Base-by-base conservation (phyloP, 1,139 yeast species). In the Blastobotrys arbuscula region DNA sequence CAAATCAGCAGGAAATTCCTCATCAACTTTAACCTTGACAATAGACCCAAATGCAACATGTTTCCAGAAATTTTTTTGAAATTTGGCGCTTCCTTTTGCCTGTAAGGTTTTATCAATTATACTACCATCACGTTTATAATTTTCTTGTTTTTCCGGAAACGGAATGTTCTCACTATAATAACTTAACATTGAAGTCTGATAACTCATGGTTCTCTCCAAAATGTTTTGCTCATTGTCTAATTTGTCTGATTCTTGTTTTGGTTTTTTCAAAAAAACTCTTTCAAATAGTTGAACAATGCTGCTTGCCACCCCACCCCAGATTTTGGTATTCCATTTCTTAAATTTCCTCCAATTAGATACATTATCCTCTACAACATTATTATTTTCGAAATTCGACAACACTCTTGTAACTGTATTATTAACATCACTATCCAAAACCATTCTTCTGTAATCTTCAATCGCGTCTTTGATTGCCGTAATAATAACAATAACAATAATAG, bases 381-480 rank as follows among this genome's bases (percentile, higher is more conserved):
- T 78, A 65, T 92, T 92, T 33, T 73, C 72, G 51, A 86, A 67
- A 31, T 95, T 90, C 33, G 69, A 65, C 40, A 92, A 70, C 48
- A 86, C 74, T 64, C 87, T 92, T 1, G 95, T 85, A 18, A 84
- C 79, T 6, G 92, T 83, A 65, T 92, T 90, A 64, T 92, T 92
- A 57, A 92, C 79, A 59, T 90, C 96, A 55, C 81, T 70, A 67
- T 92, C 98, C 55, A 84, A 74, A 2, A 77, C 70, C 1, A 86
- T 82, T 64, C 98, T 78, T 58, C 94, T 78, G 53, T 89, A 90
- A 68, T 92, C 98, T 67, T 92, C 98, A 55, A 92, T 74, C 0
- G 95, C 97, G 70, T 92, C 98, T 63, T 90, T 90, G 56, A 86
- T 69, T 9, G 96, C 97, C 1, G 98, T 92, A 51, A 92, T 77